Base-by-base conservation (phyloP, 805 yeast species). In the Cephaloascus albidus region DNA sequence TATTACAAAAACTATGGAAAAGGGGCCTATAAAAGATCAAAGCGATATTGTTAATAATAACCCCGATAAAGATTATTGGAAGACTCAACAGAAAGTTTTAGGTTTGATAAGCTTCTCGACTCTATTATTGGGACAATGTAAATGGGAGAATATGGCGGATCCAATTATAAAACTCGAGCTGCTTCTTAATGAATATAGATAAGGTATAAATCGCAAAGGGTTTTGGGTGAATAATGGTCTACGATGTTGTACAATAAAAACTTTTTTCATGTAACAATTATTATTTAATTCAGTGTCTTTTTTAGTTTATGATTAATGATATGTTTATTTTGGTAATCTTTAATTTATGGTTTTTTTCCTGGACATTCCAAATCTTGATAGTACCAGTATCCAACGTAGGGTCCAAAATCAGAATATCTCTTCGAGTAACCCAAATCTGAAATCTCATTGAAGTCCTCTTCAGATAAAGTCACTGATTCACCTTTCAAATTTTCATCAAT, bases 321-420 rank as follows among this genome's bases (percentile, higher is more conserved):
- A 27, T 27, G 10, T 27, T 14, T 10, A 27, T 10, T 27, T 14
- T n/a, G n/a, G n/a, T n/a, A n/a, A n/a, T n/a, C n/a, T n/a, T n/a
- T n/a, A n/a, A n/a, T n/a, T n/a, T 50, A 14, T 41, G 60, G 56
- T 35, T 48, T 46, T 38, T 51, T 49, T 18, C 63, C 63, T 5
- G 61, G 62, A 39, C 55, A 49, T 39, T 58, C 61, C 20, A 58
- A 38, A 40, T 58, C 63, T 17, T 40, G 37, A 41, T 55, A 58
- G 40, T 54, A 57, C 54, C 51, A 48, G 36, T 57, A 57, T 3
- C 61, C 62, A 26, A 53, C 60, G 27, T 37, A 41, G 2, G 54
- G 56, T 6, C 63, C 62, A 41, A 51, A 58, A 41, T 58, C 63
- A 14, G 60, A 50, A 38, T 58, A 58, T 46, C 63, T 47, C 10